Conservation (phyloP, 306 rosid species). For the Glycine latifolia region DNA sequence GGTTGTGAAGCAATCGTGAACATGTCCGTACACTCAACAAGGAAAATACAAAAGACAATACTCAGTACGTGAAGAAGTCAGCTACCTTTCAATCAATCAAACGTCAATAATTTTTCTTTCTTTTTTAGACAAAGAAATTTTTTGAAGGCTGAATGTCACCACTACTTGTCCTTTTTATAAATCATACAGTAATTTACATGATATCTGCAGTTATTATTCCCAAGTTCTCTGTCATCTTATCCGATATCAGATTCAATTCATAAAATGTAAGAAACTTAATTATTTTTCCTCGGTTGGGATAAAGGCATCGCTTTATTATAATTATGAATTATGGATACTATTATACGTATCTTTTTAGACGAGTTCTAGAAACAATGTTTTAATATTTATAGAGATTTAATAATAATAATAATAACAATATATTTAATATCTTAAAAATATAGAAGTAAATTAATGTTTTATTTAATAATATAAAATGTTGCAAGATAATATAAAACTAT, state of each 20-base stretch:
- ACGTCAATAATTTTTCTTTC: slow-evolving; percentile 14
- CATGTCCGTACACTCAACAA: slow-evolving; percentile 8
- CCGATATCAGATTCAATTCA: slow-evolving; percentile 2
- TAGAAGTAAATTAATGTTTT: no score
- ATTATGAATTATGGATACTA: no score
- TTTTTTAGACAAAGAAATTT: neutral
- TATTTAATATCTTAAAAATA: no score
- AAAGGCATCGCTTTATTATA: neutral
- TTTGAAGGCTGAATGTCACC: slow-evolving; percentile 32
- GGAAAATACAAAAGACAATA: slow-evolving; percentile 26
- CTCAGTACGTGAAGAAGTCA: slow-evolving; percentile 2
- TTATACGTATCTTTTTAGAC: no score
- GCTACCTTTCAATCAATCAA: slow-evolving; percentile 46
- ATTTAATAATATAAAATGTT: no score
- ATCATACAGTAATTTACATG: neutral
- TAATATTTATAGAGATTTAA: no score
- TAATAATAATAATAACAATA: no score
- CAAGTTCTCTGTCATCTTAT: neutral
- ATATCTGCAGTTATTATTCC: neutral
- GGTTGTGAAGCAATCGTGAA: neutral
- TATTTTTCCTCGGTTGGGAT: neutral
- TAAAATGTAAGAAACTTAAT: neutral
- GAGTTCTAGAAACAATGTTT: no score
- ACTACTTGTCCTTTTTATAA: slow-evolving; percentile 4
- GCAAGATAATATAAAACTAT: no score